Conservation (phyloP, 345 rosid species). For the Salix koriyanagi region DNA sequence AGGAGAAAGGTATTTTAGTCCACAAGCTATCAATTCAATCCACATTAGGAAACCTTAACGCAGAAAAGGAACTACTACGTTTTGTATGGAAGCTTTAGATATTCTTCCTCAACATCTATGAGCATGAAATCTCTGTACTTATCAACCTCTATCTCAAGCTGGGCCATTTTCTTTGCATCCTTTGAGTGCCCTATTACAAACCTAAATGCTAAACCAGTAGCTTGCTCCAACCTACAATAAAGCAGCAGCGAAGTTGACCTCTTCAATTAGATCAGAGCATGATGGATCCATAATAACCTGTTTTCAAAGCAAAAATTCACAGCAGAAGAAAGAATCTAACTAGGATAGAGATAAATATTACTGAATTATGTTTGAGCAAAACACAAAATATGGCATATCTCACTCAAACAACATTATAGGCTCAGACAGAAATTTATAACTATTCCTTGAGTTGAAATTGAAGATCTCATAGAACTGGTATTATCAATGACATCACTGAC, state of each 20-base stretch:
- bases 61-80: slow-evolving; percentile 39
- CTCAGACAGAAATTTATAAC: background rate
- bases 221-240: slow-evolving; percentile 66
- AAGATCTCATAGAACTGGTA: background rate
- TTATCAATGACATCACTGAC: background rate
- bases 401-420: background rate
- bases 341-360: background rate
- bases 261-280: background rate
- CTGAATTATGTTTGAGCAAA: no score
- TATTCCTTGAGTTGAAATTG: background rate
- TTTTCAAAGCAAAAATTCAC: background rate
- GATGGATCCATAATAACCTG: background rate
- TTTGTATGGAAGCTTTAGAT: slow-evolving; percentile 63
- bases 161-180: slow-evolving; percentile 57
- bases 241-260: background rate
- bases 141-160: slow-evolving; percentile 55
- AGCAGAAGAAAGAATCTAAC: background rate
- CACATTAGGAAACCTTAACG: background rate
- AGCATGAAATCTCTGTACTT: slow-evolving; percentile 66
- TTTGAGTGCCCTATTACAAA: slow-evolving; percentile 73
- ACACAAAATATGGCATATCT: background rate
- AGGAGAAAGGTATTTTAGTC: background rate
- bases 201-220: slow-evolving; percentile 77
- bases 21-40: background rate
- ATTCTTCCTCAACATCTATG: slow-evolving; percentile 66